Evolutionary conservation across 257 asterid species (phyloP).

Genomic region (Fraxinus pennsylvanica): DNA sequence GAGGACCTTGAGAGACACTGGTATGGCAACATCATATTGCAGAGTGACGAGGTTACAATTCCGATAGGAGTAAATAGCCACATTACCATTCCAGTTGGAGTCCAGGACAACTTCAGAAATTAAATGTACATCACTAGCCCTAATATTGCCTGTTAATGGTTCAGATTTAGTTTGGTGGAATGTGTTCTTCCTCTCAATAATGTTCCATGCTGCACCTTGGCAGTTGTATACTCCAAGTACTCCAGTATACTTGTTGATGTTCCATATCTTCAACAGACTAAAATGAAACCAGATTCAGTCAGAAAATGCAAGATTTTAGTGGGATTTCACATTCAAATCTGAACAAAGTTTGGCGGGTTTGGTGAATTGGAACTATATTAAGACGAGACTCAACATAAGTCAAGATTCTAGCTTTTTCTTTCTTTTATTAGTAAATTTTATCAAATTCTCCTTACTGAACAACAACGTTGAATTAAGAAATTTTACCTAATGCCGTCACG

Average conservation of each 20-base stretch:
- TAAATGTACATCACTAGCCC: slow-evolving; percentile 72
- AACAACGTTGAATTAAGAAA: neutral
- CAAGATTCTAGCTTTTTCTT: neutral
- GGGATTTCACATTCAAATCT: no score
- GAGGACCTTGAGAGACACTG: slow-evolving; percentile 73
- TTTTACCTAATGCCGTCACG: slow-evolving; percentile 49
- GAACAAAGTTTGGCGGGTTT: no score
- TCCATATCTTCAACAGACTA: slow-evolving; percentile 88
- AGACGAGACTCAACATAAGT: neutral
- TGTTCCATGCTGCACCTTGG: slow-evolving; percentile 93
- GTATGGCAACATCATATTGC: slow-evolving; percentile 57
- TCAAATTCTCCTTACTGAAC: neutral
- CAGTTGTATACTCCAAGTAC: slow-evolving; percentile 85
- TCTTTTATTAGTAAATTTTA: neutral
- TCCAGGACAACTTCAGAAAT: slow-evolving; percentile 61
- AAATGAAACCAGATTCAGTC: slow-evolving; percentile 19
- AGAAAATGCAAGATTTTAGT: slow-evolving; percentile 7
- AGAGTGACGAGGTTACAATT: slow-evolving; percentile 44
- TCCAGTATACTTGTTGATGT: slow-evolving; percentile 82
- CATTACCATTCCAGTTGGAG: slow-evolving; percentile 65
- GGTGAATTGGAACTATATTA: no score
- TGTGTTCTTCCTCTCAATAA: slow-evolving; percentile 65
- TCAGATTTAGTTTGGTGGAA: slow-evolving; percentile 65
- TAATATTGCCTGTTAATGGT: slow-evolving; percentile 58
- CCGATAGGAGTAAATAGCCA: slow-evolving; percentile 56